phyloP scores from a whole-genome alignment of 495 filamentous ascomycete species.

The Penicillium steckii region DNA sequence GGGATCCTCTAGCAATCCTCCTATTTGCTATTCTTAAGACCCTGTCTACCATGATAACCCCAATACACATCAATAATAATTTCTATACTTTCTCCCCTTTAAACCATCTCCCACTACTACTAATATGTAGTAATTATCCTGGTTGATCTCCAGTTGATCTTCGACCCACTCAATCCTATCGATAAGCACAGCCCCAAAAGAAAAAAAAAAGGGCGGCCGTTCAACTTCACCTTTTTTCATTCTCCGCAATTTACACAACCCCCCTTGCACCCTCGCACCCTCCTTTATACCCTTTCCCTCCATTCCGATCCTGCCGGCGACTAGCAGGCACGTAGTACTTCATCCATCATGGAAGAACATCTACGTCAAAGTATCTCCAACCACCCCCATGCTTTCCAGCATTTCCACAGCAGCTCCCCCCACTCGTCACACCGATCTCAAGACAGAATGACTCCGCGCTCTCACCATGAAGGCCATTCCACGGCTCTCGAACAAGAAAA shows the following conservation, averaged over 20 bases:
- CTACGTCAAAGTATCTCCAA: constrained; percentile 40
- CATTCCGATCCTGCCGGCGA: constrained; percentile 4
- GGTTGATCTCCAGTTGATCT: too few relatives aligned
- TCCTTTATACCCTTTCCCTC: too few relatives aligned
- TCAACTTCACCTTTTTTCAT: neutral
- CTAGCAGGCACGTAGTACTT: neutral
- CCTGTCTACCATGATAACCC: too few relatives aligned
- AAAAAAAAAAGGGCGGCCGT: too few relatives aligned
- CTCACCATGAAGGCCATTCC: constrained; percentile 32
- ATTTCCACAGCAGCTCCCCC: constrained; percentile 18
- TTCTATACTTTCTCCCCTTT: too few relatives aligned
- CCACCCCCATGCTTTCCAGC: constrained; percentile 27
- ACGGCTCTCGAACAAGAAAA: constrained; percentile 35
- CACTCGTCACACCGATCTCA: constrained; percentile 19
- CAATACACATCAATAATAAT: too few relatives aligned
- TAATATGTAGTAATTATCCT: too few relatives aligned
- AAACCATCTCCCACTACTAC: too few relatives aligned
- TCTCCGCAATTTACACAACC: neutral
- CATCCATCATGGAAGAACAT: constrained; percentile 37
- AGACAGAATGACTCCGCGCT: constrained; percentile 22
- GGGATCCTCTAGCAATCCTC: neutral
- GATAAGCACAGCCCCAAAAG: constrained; percentile 14
- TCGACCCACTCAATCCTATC: too few relatives aligned
- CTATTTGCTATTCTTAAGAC: too few relatives aligned
- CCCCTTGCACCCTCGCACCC: neutral